Conservation (phyloP, 2,329 filamentous ascomycete genomes). For the Calonectria ilicicola region DNA sequence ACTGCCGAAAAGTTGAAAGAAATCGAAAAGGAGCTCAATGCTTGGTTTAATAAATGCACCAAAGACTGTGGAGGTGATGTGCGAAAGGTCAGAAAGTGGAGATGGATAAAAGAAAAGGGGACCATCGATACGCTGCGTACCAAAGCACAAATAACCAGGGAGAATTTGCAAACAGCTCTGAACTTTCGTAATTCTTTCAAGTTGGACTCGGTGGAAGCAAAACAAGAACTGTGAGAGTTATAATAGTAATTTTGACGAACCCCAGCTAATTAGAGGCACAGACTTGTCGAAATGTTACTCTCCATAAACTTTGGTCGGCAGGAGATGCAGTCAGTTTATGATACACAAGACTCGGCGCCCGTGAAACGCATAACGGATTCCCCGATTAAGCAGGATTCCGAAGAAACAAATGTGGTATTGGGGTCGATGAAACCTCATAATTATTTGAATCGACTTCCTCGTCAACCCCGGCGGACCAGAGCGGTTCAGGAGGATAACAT, state of each 20-base stretch:
- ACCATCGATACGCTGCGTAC: not conserved
- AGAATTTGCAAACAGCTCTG: not conserved
- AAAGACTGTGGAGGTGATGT: not conserved
- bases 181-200: not conserved
- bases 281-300: no score
- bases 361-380: no score
- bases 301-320: no score
- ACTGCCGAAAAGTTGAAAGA: not conserved
- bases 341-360: no score
- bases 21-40: not conserved
- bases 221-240: not conserved
- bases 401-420: no score
- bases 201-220: not conserved
- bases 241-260: not conserved
- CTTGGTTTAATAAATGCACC: not conserved
- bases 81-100: not conserved
- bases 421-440: no score
- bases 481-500: not conserved
- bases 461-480: not conserved
- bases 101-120: not conserved
- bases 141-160: not conserved
- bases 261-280: no score
- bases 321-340: no score
- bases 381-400: no score
- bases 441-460: not conserved